phyloP scores from a whole-genome alignment of 2,329 filamentous ascomycete genomes.

The Beauveria sp. region DNA sequence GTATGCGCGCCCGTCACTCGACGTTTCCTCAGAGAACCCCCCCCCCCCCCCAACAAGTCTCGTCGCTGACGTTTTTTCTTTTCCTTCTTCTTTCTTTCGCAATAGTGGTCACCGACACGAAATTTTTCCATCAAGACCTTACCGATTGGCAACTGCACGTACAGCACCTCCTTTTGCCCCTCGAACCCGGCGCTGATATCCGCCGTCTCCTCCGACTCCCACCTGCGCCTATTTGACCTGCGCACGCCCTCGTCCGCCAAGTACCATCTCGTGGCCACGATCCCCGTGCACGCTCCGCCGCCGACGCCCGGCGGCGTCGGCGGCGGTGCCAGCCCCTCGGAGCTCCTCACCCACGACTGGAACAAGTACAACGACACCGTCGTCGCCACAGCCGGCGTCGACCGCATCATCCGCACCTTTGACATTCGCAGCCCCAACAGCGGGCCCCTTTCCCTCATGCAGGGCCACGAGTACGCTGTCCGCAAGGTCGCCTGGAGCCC shows the following conservation, averaged over 20 bases:
- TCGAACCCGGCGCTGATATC: slow-evolving; percentile 80
- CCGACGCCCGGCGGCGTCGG: slow-evolving; percentile 23
- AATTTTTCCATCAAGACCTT: slow-evolving; percentile 71
- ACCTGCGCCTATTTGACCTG: slow-evolving; percentile 86
- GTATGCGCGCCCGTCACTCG: slow-evolving; percentile 30
- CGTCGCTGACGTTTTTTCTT: not conserved
- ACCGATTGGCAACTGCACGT: slow-evolving; percentile 88
- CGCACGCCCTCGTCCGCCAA: slow-evolving; percentile 70
- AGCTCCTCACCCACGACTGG: slow-evolving; percentile 95
- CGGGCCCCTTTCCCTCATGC: slow-evolving; percentile 66
- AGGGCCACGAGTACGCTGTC: slow-evolving; percentile 87
- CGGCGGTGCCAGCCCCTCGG: slow-evolving; percentile 43
- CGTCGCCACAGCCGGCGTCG: slow-evolving; percentile 82
- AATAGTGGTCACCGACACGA: slow-evolving; percentile 74
- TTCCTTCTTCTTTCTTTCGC: not conserved
- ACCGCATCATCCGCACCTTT: slow-evolving; percentile 79
- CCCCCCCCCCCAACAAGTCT: too few relatives aligned
- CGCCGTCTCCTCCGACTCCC: slow-evolving; percentile 84
- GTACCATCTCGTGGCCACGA: slow-evolving; percentile 76
- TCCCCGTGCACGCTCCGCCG: slow-evolving; percentile 68
- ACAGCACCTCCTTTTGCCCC: slow-evolving; percentile 84
- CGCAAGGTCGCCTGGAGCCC: slow-evolving; percentile 85
- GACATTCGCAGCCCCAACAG: slow-evolving; percentile 71
- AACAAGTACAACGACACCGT: slow-evolving; percentile 91
- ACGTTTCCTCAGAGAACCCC: not conserved